Conservation (phyloP, 1,284 basidiomycete genomes). For the Meira miltonrushii region DNA sequence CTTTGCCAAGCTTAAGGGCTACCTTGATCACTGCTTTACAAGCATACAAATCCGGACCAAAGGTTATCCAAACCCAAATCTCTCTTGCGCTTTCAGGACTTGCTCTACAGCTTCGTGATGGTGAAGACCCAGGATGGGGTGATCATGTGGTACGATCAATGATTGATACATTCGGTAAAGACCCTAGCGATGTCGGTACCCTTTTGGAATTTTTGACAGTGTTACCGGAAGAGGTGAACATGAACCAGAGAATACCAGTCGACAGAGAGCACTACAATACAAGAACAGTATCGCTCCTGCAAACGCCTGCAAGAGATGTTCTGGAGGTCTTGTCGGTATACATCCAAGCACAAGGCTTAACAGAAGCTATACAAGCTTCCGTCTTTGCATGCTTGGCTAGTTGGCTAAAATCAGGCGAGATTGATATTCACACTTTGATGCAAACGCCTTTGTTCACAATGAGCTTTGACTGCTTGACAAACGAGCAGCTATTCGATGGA, state of each 20-base stretch:
- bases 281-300: constrained; percentile 36
- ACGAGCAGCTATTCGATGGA: constrained; percentile 79
- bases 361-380: constrained; percentile 71
- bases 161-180: constrained; percentile 78
- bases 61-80: constrained; percentile 80
- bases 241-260: constrained; percentile 81
- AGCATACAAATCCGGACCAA: constrained; percentile 66
- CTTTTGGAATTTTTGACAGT: constrained; percentile 85
- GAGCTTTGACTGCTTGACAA: constrained; percentile 42
- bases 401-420: constrained; percentile 85
- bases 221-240: constrained; percentile 81
- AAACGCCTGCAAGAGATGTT: constrained; percentile 66
- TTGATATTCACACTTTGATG: constrained; percentile 64
- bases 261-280: constrained; percentile 70
- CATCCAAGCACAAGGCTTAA: constrained; percentile 79
- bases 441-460: constrained; percentile 76
- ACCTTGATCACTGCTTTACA: constrained; percentile 75
- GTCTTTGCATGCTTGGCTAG: constrained; percentile 80
- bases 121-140: constrained; percentile 61
- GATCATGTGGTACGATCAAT: constrained; percentile 69
- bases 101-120: constrained; percentile 75
- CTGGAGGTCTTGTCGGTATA: constrained; percentile 81
- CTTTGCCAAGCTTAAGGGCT: constrained; percentile 75
- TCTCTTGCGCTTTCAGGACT: constrained; percentile 84
- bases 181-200: constrained; percentile 74